Base-by-base conservation (phyloP, 495 filamentous ascomycete genomes). In the Xylaria palmicola region DNA sequence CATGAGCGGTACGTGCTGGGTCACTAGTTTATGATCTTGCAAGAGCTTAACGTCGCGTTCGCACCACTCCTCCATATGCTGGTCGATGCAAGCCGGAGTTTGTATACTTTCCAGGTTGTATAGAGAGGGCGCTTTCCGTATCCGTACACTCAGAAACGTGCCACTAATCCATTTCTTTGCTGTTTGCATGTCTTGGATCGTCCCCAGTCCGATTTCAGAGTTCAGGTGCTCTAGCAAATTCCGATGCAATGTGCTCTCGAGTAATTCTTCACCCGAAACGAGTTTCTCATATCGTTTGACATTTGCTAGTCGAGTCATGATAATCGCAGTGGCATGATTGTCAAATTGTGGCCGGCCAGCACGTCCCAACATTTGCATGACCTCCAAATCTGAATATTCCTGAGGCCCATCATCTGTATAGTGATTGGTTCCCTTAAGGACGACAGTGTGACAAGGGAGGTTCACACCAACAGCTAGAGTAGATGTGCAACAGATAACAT, bases 341-440 rank as follows among this genome's bases (percentile, higher is more conserved):
- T 96, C 94, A 63, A 96, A 98, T 72, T 98, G 94, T 2, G 94
- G 94, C 3, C 94, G 81, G 0, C 94, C 94, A 36, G 94, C 93
- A 50, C 94, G 87, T 22, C 94, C 94, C 29, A 98, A 82, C 94
- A 98, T 98, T 70, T 98, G 94, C 91, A 96, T 97, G 61, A 98
- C 84, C 65, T 98, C 94, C 17, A 98, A 77, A 69, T 97, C 93
- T 0, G 90, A 86, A 64, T 94, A 96, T 70, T 98, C 92, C 17
- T 75, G 71, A 52, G 87, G 83, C 71, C 57, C 83, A 74, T 57
- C 79, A 50, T 88, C 84, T 40, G 84, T 80, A 73, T 86, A 98
- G 4, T 83, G 79, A 20, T 89, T 83, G 0, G 93, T 97, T 29
- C 92, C 92, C 71, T 98, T 98, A 54, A 98, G 86, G 8, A 98